Evolutionary conservation across 2,329 filamentous ascomycete species (phyloP).

Genomic region (Amphichorda felina): DNA sequence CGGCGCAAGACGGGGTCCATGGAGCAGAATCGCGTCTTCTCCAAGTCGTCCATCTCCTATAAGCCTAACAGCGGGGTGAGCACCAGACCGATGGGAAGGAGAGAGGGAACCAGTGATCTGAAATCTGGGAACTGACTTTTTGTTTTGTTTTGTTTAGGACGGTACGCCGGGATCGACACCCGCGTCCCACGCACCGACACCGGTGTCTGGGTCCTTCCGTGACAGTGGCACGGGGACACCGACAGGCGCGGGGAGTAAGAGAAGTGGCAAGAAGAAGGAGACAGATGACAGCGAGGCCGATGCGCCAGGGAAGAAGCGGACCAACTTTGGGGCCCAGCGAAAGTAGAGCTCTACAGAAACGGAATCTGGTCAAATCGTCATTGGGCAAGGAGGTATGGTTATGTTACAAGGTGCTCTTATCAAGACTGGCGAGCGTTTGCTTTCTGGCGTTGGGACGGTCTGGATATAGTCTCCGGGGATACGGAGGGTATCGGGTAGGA

Average conservation of each 20-base stretch:
- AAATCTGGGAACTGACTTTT: neutral
- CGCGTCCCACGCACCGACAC: slow-evolving; percentile 38
- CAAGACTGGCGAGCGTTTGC: too few relatives aligned
- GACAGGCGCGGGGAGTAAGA: slow-evolving; percentile 28
- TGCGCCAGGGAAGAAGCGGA: slow-evolving; percentile 38
- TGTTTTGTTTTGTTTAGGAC: slow-evolving; percentile 16
- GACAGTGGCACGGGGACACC: slow-evolving; percentile 39
- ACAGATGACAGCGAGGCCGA: slow-evolving; percentile 49
- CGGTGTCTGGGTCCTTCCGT: slow-evolving; percentile 40
- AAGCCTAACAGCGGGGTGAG: slow-evolving; percentile 25
- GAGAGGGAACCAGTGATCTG: neutral
- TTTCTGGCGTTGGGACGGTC: too few relatives aligned
- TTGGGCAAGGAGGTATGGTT: too few relatives aligned
- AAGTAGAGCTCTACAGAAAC: slow-evolving; percentile 26
- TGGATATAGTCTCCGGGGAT: too few relatives aligned
- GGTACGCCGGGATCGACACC: slow-evolving; percentile 33
- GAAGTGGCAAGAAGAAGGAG: slow-evolving; percentile 43
- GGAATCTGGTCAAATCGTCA: too few relatives aligned
- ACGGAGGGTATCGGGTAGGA: too few relatives aligned
- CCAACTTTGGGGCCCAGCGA: slow-evolving; percentile 43
- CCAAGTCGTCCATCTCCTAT: slow-evolving; percentile 51
- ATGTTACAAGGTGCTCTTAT: too few relatives aligned
- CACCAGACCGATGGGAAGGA: neutral
- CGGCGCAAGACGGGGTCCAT: slow-evolving; percentile 52
- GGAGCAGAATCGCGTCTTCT: slow-evolving; percentile 66